These are phyloP conservation scores for Viridothelium virens DNA, from an alignment of 495 filamentous ascomycete genomes.

Conservation along the genomic window DNA sequence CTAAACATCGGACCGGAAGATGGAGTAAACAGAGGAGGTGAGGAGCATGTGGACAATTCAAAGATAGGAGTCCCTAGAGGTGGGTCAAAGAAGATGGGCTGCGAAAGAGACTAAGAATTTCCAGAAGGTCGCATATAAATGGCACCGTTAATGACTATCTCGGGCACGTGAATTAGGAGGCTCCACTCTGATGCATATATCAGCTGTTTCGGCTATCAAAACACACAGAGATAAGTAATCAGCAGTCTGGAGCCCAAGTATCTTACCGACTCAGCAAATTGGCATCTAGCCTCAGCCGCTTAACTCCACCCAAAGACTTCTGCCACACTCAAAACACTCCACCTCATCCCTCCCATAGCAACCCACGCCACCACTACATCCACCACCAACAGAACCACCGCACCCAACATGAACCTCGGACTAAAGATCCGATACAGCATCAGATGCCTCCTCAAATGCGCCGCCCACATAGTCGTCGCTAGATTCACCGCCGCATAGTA, in stretches of 20 bases:
- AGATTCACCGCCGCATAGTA: conserved; percentile 75
- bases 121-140: too few relatives aligned
- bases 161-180: too few relatives aligned
- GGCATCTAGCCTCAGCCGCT: conserved; percentile 12
- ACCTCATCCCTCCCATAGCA: conserved; percentile 60
- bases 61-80: too few relatives aligned
- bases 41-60: too few relatives aligned
- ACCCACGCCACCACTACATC: conserved; percentile 66
- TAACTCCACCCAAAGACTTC: conserved; percentile 80
- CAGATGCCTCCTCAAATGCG: conserved; percentile 75
- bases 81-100: too few relatives aligned
- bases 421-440: conserved; percentile 97
- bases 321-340: conserved; percentile 65
- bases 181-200: too few relatives aligned
- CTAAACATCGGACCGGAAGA: too few relatives aligned
- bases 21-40: too few relatives aligned
- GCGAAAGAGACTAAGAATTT: too few relatives aligned
- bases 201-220: too few relatives aligned
- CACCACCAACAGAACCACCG: conserved; percentile 60
- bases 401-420: conserved; percentile 82
- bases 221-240: too few relatives aligned
- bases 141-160: too few relatives aligned
- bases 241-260: background rate
- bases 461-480: conserved; percentile 82
- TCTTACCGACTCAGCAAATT: background rate